Evolutionary conservation across 208 protist genomes (phyloP).

Genomic region (Phytomonas francai): DNA sequence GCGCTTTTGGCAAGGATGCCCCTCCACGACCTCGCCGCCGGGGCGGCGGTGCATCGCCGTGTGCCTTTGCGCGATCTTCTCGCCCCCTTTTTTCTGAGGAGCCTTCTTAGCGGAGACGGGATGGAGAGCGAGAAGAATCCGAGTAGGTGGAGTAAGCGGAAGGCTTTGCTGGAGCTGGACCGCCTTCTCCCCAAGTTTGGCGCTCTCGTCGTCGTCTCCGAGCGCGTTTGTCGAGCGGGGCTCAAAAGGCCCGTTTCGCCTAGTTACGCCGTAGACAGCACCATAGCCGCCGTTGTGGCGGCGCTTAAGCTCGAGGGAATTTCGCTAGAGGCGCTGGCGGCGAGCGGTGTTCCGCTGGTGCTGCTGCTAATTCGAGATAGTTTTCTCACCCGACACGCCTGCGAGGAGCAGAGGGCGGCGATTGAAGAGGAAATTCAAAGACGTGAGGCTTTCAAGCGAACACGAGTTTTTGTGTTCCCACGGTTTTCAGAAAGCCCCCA

Average conservation of each 20-base stretch:
- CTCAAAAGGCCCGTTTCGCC: background rate
- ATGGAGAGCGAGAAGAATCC: background rate
- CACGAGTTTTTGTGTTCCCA: background rate
- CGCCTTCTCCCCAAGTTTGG: background rate
- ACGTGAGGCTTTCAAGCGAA: background rate
- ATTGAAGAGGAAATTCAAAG: background rate
- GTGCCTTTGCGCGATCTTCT: background rate
- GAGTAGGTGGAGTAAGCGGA: background rate
- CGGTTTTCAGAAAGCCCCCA: background rate
- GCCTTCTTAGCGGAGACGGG: background rate
- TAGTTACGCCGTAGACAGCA: background rate
- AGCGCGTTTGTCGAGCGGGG: background rate
- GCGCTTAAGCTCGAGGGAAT: background rate
- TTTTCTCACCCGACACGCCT: background rate
- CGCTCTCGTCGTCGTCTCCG: background rate
- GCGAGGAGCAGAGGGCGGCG: background rate
- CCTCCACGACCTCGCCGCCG: background rate
- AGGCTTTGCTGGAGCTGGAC: background rate
- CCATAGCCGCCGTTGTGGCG: background rate
- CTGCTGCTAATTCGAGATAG: background rate
- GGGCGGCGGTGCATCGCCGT: background rate
- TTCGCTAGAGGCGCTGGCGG: background rate
- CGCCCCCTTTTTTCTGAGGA: background rate
- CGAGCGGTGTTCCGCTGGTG: background rate
- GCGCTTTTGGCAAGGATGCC: background rate